phyloP scores from a whole-genome alignment of 371 early-diverging fungal genomes.

The Nematocida sp. region DNA sequence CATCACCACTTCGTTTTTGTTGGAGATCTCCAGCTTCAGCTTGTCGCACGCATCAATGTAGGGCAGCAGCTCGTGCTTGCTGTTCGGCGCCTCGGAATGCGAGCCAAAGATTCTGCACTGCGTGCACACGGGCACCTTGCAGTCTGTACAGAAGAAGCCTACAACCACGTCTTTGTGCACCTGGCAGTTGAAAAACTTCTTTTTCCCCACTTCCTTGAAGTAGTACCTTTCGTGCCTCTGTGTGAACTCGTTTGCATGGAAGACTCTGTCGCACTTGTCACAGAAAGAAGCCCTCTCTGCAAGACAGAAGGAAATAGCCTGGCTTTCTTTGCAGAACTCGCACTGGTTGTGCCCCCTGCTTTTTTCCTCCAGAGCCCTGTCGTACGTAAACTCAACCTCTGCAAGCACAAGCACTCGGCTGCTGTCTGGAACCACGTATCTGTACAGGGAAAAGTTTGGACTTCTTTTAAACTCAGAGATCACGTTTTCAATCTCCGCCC shows the following conservation, averaged over 20 bases:
- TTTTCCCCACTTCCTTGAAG: conserved; percentile 60
- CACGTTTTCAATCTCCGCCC: conserved; percentile 10
- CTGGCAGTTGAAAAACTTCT: conserved; percentile 62
- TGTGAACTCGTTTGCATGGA: conserved; percentile 62
- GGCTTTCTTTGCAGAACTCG: conserved; percentile 57
- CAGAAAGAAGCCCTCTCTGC: conserved; percentile 65
- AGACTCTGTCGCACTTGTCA: conserved; percentile 59
- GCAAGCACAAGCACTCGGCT: conserved; percentile 57
- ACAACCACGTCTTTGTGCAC: conserved; percentile 54
- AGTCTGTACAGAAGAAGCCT: conserved; percentile 63
- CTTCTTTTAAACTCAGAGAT: conserved; percentile 9
- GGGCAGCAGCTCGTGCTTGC: conserved; percentile 51
- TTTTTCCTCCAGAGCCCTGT: conserved; percentile 59
- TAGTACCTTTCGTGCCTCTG: conserved; percentile 62
- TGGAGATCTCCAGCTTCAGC: conserved; percentile 21
- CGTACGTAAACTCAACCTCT: conserved; percentile 64
- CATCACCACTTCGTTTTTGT: not conserved
- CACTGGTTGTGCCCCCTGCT: conserved; percentile 55
- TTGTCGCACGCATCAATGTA: conserved; percentile 63
- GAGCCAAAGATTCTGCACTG: conserved; percentile 61
- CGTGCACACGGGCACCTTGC: conserved; percentile 61
- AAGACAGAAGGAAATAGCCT: conserved; percentile 61
- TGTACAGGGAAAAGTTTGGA: not conserved
- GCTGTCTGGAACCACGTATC: conserved; percentile 62
- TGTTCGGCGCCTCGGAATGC: conserved; percentile 52